Percentiles rank a stretch among this genome's conserved stretches.
These are phyloP conservation scores for Dioszegia aurantiaca DNA, from an alignment of 768 basidiomycete species.

Conservation along the genomic window DNA sequence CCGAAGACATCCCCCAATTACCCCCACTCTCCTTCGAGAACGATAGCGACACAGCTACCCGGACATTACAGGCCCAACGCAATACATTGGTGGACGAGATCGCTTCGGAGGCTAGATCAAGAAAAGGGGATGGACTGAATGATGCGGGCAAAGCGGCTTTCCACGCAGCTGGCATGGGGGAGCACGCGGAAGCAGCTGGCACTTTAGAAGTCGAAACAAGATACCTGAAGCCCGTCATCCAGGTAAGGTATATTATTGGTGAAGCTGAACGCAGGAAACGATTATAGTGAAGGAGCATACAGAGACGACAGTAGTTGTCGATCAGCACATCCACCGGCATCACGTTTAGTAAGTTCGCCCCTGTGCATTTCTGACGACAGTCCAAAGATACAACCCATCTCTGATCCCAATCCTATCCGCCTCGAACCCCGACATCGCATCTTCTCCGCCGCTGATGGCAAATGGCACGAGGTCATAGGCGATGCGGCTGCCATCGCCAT, in stretches of 20 bases:
- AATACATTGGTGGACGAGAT: slow-evolving; percentile 27
- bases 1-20: neutral
- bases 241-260: slow-evolving; percentile 27
- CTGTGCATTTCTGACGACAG: slow-evolving; percentile 18
- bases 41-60: neutral
- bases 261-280: slow-evolving; percentile 33
- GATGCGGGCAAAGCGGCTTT: slow-evolving; percentile 29
- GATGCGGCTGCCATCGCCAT: slow-evolving; percentile 47
- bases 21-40: slow-evolving; percentile 2
- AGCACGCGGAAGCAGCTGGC: slow-evolving; percentile 22
- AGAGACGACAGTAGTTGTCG: slow-evolving; percentile 37
- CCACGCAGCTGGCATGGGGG: slow-evolving; percentile 31
- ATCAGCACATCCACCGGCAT: slow-evolving; percentile 45
- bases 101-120: slow-evolving; percentile 9
- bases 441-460: slow-evolving; percentile 35
- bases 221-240: slow-evolving; percentile 45
- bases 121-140: slow-evolving; percentile 18
- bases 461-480: slow-evolving; percentile 49
- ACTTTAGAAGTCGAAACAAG: slow-evolving; percentile 42
- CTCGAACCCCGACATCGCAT: slow-evolving; percentile 45
- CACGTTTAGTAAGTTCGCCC: slow-evolving; percentile 47
- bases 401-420: slow-evolving; percentile 45
- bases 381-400: slow-evolving; percentile 49
- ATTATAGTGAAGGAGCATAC: slow-evolving; percentile 39
- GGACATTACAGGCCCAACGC: slow-evolving; percentile 20